Evolutionary conservation across 73 alveolate genomes (phyloP), one percentile per base, ranked within the genome.

Genomic region (Paramecium biaurelia): DNA sequence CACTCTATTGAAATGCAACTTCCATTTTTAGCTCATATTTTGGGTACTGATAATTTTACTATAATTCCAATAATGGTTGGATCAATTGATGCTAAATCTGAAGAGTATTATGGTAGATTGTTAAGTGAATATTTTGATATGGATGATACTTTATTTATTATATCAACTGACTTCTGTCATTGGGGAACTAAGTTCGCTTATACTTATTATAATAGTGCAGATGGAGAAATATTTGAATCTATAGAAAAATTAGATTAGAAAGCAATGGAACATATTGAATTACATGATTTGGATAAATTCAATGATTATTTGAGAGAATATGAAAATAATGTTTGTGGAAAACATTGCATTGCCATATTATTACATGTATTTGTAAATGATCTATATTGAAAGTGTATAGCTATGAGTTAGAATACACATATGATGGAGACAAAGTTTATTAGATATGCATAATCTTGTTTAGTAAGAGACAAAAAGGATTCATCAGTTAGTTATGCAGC

Each of bases 401-500:
- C 76, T 7, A 63, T 18, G 47, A 89, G 76, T 68, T 23, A 7
- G 11, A 43, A 68, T 49, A 14, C 28, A 4, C 88, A 70, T 89
- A 45, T 70, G 90, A 89, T 89, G 87, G 94, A 89, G 30, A 89
- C 94, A 10, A 89, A 89, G 41, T 89, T 89, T 20, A 89, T 89
- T 26, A 89, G 94, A 89, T 89, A 89, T 42, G 85, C 90, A 10
- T 28, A 89, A 43, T 70, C 92, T 3, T 58, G 94, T 38, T 88
- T 88, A 45, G 93, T 88, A 1, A 89, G 94, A 89, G 94, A 89
- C 30, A 89, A 89, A 42, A 89, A 70, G 37, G 94, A 89, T 43
- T 89, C 94, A 4, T 89, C 94, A 38, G 94, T 89, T 4, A 70
- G 92, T 12, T 89, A 88, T 88, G 93, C 93, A 7, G 88, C 93